Evolutionary conservation across 768 basidiomycete genomes (phyloP).

Genomic region (Psilocybe cyanescens): DNA sequence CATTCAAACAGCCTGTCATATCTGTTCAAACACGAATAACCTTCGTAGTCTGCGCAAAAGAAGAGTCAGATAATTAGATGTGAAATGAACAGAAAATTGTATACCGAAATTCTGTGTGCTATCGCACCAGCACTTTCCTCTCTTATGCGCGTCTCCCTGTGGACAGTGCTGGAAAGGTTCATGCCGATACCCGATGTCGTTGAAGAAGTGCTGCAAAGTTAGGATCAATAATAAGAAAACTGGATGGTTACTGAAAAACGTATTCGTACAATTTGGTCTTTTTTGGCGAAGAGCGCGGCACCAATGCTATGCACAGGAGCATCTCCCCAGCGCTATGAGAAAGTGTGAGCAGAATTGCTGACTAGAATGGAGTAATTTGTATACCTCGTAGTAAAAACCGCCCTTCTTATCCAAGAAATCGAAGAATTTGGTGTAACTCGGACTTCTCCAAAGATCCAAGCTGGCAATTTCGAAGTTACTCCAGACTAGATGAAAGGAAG

Average conservation of each 20-base stretch:
- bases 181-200: constrained; percentile 92
- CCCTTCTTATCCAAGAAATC: constrained; percentile 79
- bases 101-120: constrained; percentile 72
- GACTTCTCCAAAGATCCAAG: constrained; percentile 82
- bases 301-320: constrained; percentile 91
- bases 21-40: constrained; percentile 88
- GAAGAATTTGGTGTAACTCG: constrained; percentile 84
- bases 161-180: constrained; percentile 95
- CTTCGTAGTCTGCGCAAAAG: constrained; percentile 61
- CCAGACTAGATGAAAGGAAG: constrained; percentile 61
- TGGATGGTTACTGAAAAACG: background rate
- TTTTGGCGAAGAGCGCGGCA: constrained; percentile 85
- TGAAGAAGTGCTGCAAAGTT: constrained; percentile 75
- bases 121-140: constrained; percentile 90
- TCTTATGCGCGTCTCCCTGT: constrained; percentile 70
- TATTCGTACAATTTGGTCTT: constrained; percentile 68
- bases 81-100: constrained; percentile 20
- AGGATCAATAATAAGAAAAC: background rate
- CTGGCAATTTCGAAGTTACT: constrained; percentile 92
- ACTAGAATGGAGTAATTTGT: background rate
- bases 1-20: constrained; percentile 65
- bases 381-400: constrained; percentile 89
- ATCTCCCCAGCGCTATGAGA: constrained; percentile 84
- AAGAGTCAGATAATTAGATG: background rate
- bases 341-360: background rate